Evolutionary conservation across 2,329 filamentous ascomycete genomes (phyloP), one percentile per base, ranked within the genome.

Genomic region (Pseudogymnoascus sp.): DNA sequence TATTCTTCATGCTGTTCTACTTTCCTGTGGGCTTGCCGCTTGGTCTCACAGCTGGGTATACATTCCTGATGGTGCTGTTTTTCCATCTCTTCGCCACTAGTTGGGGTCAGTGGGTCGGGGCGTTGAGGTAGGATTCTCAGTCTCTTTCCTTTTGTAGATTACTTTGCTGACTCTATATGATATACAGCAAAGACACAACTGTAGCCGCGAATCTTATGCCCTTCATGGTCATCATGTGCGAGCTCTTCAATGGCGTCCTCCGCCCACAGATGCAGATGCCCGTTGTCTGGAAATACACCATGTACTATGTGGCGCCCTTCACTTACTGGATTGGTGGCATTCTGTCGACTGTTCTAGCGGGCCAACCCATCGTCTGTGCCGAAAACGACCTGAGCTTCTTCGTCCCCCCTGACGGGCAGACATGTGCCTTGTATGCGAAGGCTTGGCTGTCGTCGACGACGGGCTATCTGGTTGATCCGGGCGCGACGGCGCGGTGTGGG

Each of bases 211-310:
- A 37, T 11, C 26, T 59, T 4, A 59, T 59, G 50, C 50, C 50
- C 50, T 59, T 60, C 56, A 21, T 69, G 23, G 21, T 50, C 23
- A 50, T 50, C 7, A 50, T 50, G 21, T 50, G 90, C 91, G 0
- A 92, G 92, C 74, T 88, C 90, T 0, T 89, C 90, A 0, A 87
- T 81, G 42, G 91, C 91, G 76, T 90, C 88, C 0, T 88, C 91
- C 66, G 91, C 93, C 67, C 85, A 85, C 46, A 91, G 93, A 70
- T 77, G 76, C 65, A 75, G 77, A 72, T 71, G 15, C 56, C 63
- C n/a, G 67, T 68, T n/a, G 69, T 72, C 64, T 73, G 71, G 70
- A 63, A 68, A 9, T 72, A 72, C 64, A 44, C 40, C 40, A 77
- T 93, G 87, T 77, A 79, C 67, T 76, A 70, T 29, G n/a, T 87